Evolutionary conservation across 1,139 yeast species (phyloP), one percentile per base, ranked within the genome.

Genomic region (Blastobotrys ciferrii): DNA sequence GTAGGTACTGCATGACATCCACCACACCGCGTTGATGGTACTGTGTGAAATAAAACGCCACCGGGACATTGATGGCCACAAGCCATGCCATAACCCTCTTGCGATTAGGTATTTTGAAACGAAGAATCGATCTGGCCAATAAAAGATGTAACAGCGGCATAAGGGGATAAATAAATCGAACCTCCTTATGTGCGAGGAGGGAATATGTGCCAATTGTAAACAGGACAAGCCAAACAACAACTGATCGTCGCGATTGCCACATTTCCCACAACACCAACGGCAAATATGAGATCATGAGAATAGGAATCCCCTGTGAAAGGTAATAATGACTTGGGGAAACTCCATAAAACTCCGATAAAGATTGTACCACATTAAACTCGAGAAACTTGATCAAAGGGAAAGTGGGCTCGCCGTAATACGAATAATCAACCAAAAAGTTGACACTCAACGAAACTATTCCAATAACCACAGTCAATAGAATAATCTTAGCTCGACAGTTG

Each of bases 21-120:
- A 91, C 77, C 14, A 81, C 96, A 1, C 98, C 99, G 20, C 86
- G 73, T 66, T 94, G 98, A 61, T 92, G 92, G 42, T 80, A 68
- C 23, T 72, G 72, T 1, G 87, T 74, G 59, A 86, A 77, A 61
- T 81, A 81, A 17, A 64, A 56, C 0, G 80, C 79, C 1, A 81
- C 69, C 0, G 70, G 60, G 0, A 73, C 52, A 53, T 85, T 77
- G 2, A 79, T 37, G 0, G 74, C 45, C 1, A 74, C 42, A 3
- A 70, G 50, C 1, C 63, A 33, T n/a, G 49, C 46, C 7, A 41
- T 17, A 6, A 45, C 32, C n/a, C 48, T 45, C 31, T 36, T 32
- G 17, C 42, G 11, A 12, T 46, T 43, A 25, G 35, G 32, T 1
- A 39, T 45, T 17, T 47, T 32, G 28, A 42, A 20, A 9, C 56